phyloP scores from a whole-genome alignment of 2,329 filamentous ascomycete species.

The Diaporthe capsici region DNA sequence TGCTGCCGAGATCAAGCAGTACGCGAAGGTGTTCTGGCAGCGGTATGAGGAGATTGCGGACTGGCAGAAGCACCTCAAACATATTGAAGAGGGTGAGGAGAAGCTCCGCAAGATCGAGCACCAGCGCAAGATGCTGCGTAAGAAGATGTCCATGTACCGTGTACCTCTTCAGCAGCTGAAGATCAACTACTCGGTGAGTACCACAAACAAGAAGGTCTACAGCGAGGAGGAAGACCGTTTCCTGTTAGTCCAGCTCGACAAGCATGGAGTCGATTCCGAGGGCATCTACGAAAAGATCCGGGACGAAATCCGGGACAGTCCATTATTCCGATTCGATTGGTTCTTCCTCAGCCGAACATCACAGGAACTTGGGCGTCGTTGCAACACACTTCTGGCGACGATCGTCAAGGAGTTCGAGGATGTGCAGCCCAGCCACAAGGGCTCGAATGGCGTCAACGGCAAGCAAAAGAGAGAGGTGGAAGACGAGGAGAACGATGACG shows the following conservation, averaged over 20 bases:
- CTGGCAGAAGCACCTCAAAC: constrained; percentile 88
- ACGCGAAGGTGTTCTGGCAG: constrained; percentile 97
- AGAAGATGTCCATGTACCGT: constrained; percentile 97
- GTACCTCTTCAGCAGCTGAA: constrained; percentile 97
- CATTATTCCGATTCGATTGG: constrained; percentile 98
- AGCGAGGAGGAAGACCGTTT: constrained; percentile 99
- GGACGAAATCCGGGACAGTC: constrained; percentile 96
- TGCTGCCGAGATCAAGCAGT: constrained; percentile 86
- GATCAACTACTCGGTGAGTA: constrained; percentile 98
- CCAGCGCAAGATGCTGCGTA: constrained; percentile 91
- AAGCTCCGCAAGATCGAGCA: constrained; percentile 90
- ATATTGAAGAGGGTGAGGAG: constrained; percentile 94
- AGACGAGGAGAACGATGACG: constrained; percentile 88
- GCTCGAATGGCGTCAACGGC: constrained; percentile 73
- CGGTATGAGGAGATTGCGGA: constrained; percentile 92
- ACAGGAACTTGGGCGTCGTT: constrained; percentile 90
- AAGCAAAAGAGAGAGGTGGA: constrained; percentile 81
- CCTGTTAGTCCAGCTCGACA: constrained; percentile 91
- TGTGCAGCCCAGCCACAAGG: constrained; percentile 62
- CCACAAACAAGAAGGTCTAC: constrained; percentile 99
- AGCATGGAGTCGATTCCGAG: constrained; percentile 91
- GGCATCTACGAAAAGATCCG: constrained; percentile 92
- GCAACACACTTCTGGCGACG: constrained; percentile 93
- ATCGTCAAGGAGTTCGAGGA: constrained; percentile 96
- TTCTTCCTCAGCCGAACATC: constrained; percentile 97